phyloP scores from a whole-genome alignment of 768 basidiomycete species.

The Leucosporidium yakuticum region DNA sequence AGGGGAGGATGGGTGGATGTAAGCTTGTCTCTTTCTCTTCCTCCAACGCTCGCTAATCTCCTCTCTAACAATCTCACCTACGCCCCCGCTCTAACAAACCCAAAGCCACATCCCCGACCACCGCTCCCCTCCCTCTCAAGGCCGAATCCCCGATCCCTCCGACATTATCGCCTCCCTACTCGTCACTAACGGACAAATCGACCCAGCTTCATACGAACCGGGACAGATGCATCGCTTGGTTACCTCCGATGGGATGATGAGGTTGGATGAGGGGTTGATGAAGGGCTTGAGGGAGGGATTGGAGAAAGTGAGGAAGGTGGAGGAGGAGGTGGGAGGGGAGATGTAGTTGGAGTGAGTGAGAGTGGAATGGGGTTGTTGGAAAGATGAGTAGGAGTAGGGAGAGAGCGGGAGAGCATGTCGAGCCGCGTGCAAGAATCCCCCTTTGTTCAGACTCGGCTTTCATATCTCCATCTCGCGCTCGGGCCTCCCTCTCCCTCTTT shows the following conservation, averaged over 20 bases:
- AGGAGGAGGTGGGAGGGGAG: constrained; percentile 3
- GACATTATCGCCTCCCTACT: constrained; percentile 33
- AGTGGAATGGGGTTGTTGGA: no score
- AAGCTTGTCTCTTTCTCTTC: not conserved
- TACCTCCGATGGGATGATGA: constrained; percentile 20
- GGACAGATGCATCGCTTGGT: constrained; percentile 25
- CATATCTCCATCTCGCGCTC: no score
- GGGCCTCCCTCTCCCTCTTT: no score
- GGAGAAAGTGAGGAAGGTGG: constrained; percentile 12
- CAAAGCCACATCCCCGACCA: constrained; percentile 28
- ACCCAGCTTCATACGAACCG: constrained; percentile 9
- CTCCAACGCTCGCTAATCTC: not conserved
- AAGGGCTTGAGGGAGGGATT: constrained; percentile 9
- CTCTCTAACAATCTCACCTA: not conserved
- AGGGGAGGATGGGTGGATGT: constrained; percentile 25
- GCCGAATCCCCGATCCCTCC: constrained; percentile 24
- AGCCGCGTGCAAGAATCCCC: no score
- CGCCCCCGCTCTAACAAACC: not conserved
- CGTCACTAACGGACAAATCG: constrained; percentile 11
- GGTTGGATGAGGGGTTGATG: not conserved
- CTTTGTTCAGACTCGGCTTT: no score
- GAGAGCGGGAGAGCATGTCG: not conserved
- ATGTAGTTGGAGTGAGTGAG: not conserved
- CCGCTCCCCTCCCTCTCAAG: constrained; percentile 25
- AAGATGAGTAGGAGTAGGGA: not conserved